A percentile compares a stretch with the other conserved stretches of the same genome.
Evolutionary conservation across 306 rosid genomes (phyloP).

Genomic region (Castanea mollissima): DNA sequence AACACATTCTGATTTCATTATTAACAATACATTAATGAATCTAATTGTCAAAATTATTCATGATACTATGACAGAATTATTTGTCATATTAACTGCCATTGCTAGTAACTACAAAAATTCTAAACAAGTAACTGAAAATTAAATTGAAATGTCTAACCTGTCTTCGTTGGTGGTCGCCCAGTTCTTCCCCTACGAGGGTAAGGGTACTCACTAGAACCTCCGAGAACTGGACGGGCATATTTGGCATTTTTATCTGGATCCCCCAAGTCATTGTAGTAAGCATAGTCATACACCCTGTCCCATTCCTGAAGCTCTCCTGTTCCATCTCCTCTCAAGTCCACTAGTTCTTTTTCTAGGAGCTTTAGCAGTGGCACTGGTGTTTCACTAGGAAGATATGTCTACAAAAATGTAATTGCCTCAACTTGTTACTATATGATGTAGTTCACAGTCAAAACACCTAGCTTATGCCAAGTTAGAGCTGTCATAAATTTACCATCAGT

Average conservation of each 20-base stretch:
- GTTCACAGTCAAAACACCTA: too few species aligned
- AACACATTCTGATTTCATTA: not conserved
- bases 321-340: conserved; percentile 66
- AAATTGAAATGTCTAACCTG: conserved; percentile 39
- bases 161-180: conserved; percentile 46
- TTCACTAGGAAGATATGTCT: conserved; percentile 67
- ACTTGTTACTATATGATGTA: not conserved
- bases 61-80: not conserved
- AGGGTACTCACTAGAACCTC: conserved; percentile 73
- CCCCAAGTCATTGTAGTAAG: conserved; percentile 63
- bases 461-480: too few species aligned
- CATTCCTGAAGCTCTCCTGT: conserved; percentile 52
- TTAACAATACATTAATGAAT: not conserved
- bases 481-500: too few species aligned
- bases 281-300: conserved; percentile 87
- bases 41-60: not conserved
- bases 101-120: not conserved
- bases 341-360: conserved; percentile 68
- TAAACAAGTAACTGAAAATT: not conserved
- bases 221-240: conserved; percentile 66
- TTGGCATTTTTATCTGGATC: conserved; percentile 47
- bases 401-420: conserved; percentile 9
- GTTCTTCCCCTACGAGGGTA: conserved; percentile 89
- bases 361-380: conserved; percentile 61
- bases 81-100: not conserved